Base-by-base conservation (phyloP, 352 stramenopile genomes). In the Pythium pectinolyticum region DNA sequence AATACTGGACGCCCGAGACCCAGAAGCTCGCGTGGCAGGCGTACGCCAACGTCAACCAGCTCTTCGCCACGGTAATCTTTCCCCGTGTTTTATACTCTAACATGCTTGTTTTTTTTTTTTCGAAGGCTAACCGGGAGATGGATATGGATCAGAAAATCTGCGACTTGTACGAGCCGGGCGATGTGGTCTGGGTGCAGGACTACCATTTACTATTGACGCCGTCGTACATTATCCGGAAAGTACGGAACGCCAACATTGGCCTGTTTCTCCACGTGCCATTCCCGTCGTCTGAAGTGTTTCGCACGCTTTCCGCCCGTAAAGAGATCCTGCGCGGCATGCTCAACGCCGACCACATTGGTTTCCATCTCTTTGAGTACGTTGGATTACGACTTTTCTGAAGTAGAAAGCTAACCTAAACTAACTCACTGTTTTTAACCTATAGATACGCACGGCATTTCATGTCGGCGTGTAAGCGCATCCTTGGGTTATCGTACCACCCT, bases 251-350 rank as follows among this genome's bases (percentile, higher is more conserved):
- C 24, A 97, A 98, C 70, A 90, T 99, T 46, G 97, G 96, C 8
- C 83, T 99, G 25, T 99, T 99, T 68, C 73, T 99, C 14, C 97
- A 99, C 76, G 97, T 98, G 20, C 97, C 97, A 24, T 99, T 99
- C 68, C 97, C 97, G 25, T 98, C 90, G 28, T 98, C 92, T 0
- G 97, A 99, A 72, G 98, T 99, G 7, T 99, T 99, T 69, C 82
- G 96, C 25, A 98, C 96, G 6, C 75, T 99, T 0, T 98, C 94
- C 9, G 92, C 93, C 65, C 75, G 92, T 20, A 96, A 96, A 54
- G 87, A 96, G 62, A 76, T 98, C 19, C 70, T 98, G 28, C 70
- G 90, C 47, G 90, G 87, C 10, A 94, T 98, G 74, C 73, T 98
- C 2, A 89, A 90, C 52, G 89, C 90, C 12, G 91, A 98, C 58